Evolutionary conservation across 2,329 filamentous ascomycete genomes (phyloP), one percentile per base, ranked within the genome.

Genomic region (Fusarium solani-melongenae): DNA sequence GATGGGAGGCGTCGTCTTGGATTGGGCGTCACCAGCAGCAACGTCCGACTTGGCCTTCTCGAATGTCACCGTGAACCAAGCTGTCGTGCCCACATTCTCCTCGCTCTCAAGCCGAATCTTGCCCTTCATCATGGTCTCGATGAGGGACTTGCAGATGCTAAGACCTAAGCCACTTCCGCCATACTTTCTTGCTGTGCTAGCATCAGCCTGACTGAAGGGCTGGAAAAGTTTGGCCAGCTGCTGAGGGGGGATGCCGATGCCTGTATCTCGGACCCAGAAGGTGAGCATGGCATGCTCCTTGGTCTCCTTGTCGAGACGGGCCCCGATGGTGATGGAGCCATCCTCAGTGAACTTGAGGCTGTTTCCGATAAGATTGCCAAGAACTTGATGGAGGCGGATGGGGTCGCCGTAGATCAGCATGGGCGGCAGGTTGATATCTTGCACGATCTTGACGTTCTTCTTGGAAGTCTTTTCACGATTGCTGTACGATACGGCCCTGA

Each of bases 91-190:
- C 8, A 90, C 84, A 10, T 91, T 91, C 69, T 94, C 91, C 44
- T 90, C 87, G 72, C 93, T 96, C 70, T 96, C 92, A 1, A 98
- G 88, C 83, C 92, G 91, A 69, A 98, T 97, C 69, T 89, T 91
- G 46, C 95, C 95, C 70, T 94, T 91, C 89, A 98, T 95, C 83
- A 97, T 95, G 22, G 93, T 94, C 83, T 98, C 94, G 70, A 98
- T 95, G 49, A 98, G 91, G 1, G 94, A 95, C 83, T 98, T 98
- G 88, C 95, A 98, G 73, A 98, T 98, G 79, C 94, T 97, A 49
- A 98, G 87, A 2, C 95, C 95, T 3, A 98, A 90, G 27, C 95
- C 95, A 75, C 94, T 98, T 49, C 95, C 95, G 44, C 95, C 95
- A 76, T 98, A 98, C 79, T 95, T 96, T 61, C 95, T 88, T 62